Evolutionary conservation across 352 stramenopile species (phyloP), one percentile per base, ranked within the genome.

Genomic region (Pythium periplocum): DNA sequence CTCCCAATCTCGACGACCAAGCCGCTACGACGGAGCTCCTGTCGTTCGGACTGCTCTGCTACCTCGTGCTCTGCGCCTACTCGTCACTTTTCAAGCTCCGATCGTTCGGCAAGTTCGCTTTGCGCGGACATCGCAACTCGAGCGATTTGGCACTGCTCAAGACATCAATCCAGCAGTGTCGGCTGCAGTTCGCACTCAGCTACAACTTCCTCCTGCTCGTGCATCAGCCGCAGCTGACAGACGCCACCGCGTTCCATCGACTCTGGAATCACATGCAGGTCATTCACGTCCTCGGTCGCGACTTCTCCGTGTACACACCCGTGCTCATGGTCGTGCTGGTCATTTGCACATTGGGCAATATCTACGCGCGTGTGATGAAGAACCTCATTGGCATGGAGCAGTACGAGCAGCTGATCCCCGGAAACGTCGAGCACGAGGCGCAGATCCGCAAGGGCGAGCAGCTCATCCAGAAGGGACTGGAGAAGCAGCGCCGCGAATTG

Each of bases 181-280:
- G 80, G 1, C 62, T 90, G 11, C 80, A 90, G 61, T 90, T 90
- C 39, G 61, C 78, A 4, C 64, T 89, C 36, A 72, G 67, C 6
- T 82, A 87, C 59, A 90, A 88, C 46, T 75, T 86, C 35, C 42
- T 88, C 6, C 50, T 90, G 30, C 51, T 90, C 33, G 51, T 89
- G 7, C 57, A 83, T 48, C 60, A 66, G 44, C 62, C 58, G 12
- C 36, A 38, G 33, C 48, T 81, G 35, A 78, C 69, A 1, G 55
- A 77, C 4, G 55, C 53, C 32, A 86, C 75, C 2, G 78, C 80
- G 9, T 86, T 87, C 59, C 70, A 78, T 31, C 58, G 45, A n/a
- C 55, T 90, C 6, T 71, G 84, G 53, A 53, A 62, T 36, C 61
- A 77, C 52, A 87, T 84, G 48, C 69, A 68, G 3, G 57, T 86